Conservation (phyloP, 305 asterid species). For the Fraxinus latifolia region DNA sequence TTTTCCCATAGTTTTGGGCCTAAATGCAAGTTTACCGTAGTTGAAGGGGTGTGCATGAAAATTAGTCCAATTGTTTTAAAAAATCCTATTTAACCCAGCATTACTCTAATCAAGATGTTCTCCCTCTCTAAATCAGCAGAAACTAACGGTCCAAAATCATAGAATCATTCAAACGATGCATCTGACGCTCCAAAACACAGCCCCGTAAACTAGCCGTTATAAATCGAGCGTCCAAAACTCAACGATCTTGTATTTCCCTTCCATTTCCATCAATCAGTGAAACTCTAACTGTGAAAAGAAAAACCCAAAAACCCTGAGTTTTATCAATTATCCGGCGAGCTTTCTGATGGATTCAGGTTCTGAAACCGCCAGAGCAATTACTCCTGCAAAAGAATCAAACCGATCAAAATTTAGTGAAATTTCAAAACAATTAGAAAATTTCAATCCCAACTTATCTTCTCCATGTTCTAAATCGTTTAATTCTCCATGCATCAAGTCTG, state of each 20-base stretch:
- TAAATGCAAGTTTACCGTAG: not conserved
- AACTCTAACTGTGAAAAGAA: not conserved
- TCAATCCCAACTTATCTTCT: constrained; percentile 52
- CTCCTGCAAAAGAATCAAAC: constrained; percentile 37
- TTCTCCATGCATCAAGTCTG: constrained; percentile 47
- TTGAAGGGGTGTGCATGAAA: not conserved
- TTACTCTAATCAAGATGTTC: not conserved
- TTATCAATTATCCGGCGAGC: constrained; percentile 21
- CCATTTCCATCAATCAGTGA: not conserved
- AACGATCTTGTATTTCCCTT: constrained; percentile 31
- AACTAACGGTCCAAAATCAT: constrained; percentile 28
- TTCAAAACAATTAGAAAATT: constrained; percentile 41
- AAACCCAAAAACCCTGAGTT: not conserved
- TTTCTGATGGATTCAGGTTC: constrained; percentile 47
- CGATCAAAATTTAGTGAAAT: constrained; percentile 35
- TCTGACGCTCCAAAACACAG: constrained; percentile 38
- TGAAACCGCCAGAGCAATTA: constrained; percentile 34
- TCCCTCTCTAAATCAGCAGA: not conserved
- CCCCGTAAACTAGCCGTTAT: constrained; percentile 70
- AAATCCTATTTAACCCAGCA: not conserved
- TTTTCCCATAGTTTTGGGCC: not conserved
- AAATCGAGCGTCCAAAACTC: constrained; percentile 38
- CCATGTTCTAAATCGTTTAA: constrained; percentile 39
- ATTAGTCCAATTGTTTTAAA: not conserved
- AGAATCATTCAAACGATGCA: constrained; percentile 10